Evolutionary conservation across 2,329 filamentous ascomycete species (phyloP).

Genomic region (Colletotrichum sp.): DNA sequence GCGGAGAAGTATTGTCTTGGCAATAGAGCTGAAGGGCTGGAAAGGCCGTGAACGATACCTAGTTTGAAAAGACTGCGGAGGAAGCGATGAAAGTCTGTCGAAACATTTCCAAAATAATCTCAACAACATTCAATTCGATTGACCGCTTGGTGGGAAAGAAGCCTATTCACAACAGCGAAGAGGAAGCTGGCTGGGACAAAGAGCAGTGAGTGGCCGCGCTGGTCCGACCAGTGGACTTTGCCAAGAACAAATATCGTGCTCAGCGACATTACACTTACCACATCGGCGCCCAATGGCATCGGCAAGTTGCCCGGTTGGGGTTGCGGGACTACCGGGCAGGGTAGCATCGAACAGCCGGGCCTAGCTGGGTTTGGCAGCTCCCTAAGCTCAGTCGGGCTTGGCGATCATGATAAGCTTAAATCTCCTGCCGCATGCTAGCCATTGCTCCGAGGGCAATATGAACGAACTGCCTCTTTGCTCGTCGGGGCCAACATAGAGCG

Average conservation of each 20-base stretch:
- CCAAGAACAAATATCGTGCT: not conserved
- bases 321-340: constrained; percentile 8
- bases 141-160: not conserved
- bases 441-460: constrained; percentile 3
- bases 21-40: not conserved
- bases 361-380: constrained; percentile 20
- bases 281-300: not conserved
- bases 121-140: not conserved
- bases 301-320: not conserved
- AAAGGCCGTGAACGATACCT: not conserved
- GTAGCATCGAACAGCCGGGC: constrained; percentile 10
- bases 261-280: not conserved
- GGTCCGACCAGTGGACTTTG: not conserved
- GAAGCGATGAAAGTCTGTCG: not conserved
- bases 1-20: not conserved
- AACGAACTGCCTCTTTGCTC: constrained; percentile 16
- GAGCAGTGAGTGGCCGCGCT: not conserved
- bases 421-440: constrained; percentile 20
- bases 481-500: not conserved
- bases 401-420: constrained; percentile 21
- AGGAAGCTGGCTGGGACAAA: not conserved
- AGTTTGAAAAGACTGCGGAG: not conserved
- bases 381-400: constrained; percentile 1
- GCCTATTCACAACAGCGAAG: not conserved
- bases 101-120: not conserved